phyloP scores from a whole-genome alignment of 2,329 filamentous ascomycete species.

The Diaporthe ilicicola region DNA sequence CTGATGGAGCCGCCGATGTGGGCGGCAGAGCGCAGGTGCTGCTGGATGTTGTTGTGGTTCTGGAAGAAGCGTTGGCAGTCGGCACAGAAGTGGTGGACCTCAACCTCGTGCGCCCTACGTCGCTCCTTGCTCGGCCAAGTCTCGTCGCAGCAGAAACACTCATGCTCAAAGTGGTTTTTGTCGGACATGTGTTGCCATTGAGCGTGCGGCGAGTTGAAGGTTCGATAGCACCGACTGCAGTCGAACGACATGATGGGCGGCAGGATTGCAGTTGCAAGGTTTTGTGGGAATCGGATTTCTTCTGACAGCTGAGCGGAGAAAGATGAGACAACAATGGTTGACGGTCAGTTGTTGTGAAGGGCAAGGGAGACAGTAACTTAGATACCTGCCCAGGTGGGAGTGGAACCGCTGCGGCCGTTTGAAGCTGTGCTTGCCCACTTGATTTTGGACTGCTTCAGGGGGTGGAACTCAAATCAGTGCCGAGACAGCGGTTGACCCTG shows the following conservation, averaged over 20 bases:
- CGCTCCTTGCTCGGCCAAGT: not conserved
- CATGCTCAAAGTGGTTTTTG: conserved; percentile 23
- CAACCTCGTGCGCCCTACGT: conserved; percentile 17
- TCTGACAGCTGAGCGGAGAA: not conserved
- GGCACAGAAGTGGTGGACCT: conserved; percentile 24
- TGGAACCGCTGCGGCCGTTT: too few species aligned
- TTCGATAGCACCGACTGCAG: conserved; percentile 7
- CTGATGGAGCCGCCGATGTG: conserved; percentile 54
- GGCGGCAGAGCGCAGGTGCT: conserved; percentile 64
- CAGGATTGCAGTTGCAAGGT: not conserved
- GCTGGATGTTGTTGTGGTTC: conserved; percentile 38
- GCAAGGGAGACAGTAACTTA: too few species aligned
- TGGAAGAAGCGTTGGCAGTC: conserved; percentile 21
- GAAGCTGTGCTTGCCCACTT: too few species aligned
- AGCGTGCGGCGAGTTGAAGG: not conserved
- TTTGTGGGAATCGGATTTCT: not conserved
- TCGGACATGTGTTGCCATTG: conserved; percentile 24
- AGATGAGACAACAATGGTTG: not conserved
- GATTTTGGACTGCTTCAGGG: too few species aligned
- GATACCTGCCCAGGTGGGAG: too few species aligned
- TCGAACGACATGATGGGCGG: conserved; percentile 8
- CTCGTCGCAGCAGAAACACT: conserved; percentile 2
- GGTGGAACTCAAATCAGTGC: too few species aligned
- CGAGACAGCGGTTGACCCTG: too few species aligned
- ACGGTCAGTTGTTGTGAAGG: too few species aligned